These are phyloP conservation scores for Trichosporon ovoides DNA, from an alignment of 1,284 basidiomycete genomes.

Conservation along the genomic window DNA sequence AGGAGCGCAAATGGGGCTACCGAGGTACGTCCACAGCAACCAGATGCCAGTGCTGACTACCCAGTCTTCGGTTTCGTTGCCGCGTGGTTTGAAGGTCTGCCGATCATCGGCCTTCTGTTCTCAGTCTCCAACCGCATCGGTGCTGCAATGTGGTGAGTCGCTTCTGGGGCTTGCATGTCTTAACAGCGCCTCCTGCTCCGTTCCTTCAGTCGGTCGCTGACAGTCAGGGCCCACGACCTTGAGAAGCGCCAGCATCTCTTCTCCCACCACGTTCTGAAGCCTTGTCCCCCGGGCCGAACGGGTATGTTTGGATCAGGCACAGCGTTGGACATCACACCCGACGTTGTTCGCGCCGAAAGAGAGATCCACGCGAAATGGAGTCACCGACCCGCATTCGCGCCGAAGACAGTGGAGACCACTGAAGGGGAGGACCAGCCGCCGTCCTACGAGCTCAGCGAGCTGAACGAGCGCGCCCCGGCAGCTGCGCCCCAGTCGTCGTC, in stretches of 20 bases:
- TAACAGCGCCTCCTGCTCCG: no score
- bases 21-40: conserved; percentile 54
- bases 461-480: neutral
- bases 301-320: conserved; percentile 41
- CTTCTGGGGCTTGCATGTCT: neutral
- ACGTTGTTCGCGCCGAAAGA: conserved; percentile 34
- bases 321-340: conserved; percentile 32
- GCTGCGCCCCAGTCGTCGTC: neutral
- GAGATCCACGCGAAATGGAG: conserved; percentile 19
- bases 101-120: conserved; percentile 70
- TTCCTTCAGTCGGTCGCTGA: conserved; percentile 3
- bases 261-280: conserved; percentile 40
- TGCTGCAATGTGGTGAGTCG: conserved; percentile 71
- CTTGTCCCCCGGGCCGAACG: conserved; percentile 36
- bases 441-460: neutral
- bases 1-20: conserved; percentile 83
- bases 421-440: neutral
- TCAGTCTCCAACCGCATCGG: conserved; percentile 78
- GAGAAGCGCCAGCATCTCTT: conserved; percentile 73
- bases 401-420: neutral
- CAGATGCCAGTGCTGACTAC: neutral
- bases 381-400: conserved; percentile 5
- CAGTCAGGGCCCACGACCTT: conserved; percentile 53
- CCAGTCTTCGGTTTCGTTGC: conserved; percentile 78
- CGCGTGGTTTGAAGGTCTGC: conserved; percentile 68